These are phyloP conservation scores for Rosa hybrid DNA, from an alignment of 331 rosid genomes.

Conservation along the genomic window DNA sequence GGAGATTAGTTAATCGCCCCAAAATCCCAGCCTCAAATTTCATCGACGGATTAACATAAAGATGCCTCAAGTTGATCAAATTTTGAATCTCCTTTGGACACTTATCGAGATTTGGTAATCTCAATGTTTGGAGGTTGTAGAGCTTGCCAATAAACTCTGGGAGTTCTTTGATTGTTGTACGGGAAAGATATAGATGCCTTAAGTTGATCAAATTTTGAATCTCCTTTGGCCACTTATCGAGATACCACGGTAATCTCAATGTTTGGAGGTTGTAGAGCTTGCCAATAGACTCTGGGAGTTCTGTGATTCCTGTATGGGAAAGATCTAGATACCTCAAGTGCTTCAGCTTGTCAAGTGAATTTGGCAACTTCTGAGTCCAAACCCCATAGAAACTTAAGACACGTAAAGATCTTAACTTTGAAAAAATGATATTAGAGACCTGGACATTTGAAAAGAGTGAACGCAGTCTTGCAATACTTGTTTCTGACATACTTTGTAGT, in stretches of 20 bases:
- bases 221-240: not conserved
- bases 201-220: not conserved
- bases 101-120: too few species aligned
- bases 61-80: not conserved
- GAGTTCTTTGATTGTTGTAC: too few species aligned
- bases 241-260: not conserved
- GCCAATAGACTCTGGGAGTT: not conserved
- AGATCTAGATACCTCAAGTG: not conserved
- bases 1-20: not conserved
- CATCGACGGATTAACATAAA: too few species aligned
- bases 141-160: too few species aligned
- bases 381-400: not conserved
- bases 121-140: too few species aligned
- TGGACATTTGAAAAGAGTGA: too few species aligned
- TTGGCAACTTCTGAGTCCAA: not conserved
- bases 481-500: too few species aligned
- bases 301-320: not conserved
- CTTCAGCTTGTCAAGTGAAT: not conserved
- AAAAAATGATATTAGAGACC: not conserved
- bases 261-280: slow-evolving; percentile 11
- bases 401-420: not conserved
- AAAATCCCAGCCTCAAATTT: not conserved
- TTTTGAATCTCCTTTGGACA: too few species aligned
- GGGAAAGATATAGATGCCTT: too few species aligned
- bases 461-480: too few species aligned